Conservation (phyloP, 768 basidiomycete species). For the Mycena amicta region DNA sequence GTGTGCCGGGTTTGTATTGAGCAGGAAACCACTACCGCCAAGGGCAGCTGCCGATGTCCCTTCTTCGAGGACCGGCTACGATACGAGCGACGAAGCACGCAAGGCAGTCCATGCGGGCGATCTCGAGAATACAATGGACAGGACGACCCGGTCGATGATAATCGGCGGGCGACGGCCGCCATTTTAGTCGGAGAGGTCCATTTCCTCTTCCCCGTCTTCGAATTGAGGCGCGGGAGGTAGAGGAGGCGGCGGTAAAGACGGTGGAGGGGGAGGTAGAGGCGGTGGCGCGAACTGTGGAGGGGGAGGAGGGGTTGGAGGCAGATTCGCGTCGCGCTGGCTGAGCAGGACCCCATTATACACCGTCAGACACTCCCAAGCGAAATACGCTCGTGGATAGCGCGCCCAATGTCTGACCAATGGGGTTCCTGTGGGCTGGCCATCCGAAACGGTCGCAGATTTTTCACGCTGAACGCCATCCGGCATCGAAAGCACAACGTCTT, state of each 20-base stretch:
- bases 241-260: neutral
- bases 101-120: no score
- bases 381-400: constrained; percentile 16
- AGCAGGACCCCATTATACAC: constrained; percentile 31
- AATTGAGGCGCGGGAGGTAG: neutral
- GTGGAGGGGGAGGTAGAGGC: no score
- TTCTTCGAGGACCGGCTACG: no score
- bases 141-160: no score
- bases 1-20: no score
- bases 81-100: no score
- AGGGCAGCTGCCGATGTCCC: no score
- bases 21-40: no score
- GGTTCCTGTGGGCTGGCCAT: constrained; percentile 13
- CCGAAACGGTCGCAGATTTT: neutral
- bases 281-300: constrained; percentile 8
- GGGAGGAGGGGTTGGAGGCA: constrained; percentile 16
- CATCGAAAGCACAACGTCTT: constrained; percentile 7
- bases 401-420: constrained; percentile 8
- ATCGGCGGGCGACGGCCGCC: no score
- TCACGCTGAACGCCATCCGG: constrained; percentile 11
- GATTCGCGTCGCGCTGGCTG: constrained; percentile 35
- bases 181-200: constrained; percentile 39
- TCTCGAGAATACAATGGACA: no score
- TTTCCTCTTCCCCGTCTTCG: constrained; percentile 28
- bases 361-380: constrained; percentile 20